Conservation (phyloP, 2,329 filamentous ascomycete species). For the Cercospora sp. region DNA sequence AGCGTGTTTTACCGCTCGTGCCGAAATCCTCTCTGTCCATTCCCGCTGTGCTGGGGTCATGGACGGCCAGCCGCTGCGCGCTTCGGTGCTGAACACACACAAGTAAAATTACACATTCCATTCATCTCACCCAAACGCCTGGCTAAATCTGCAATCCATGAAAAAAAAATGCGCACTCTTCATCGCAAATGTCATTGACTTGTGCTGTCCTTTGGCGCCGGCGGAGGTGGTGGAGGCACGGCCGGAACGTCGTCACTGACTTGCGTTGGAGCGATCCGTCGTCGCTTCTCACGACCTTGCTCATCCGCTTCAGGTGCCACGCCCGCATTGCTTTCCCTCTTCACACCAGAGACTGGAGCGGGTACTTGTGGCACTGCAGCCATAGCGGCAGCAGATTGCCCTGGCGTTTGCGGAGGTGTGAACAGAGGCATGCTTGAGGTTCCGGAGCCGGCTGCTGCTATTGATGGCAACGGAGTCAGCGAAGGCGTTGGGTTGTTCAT, state of each 20-base stretch:
- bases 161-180: background rate
- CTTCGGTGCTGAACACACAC: background rate
- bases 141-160: background rate
- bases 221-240: constrained; percentile 2
- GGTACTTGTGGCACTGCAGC: constrained; percentile 13
- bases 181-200: background rate
- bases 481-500: constrained; percentile 40
- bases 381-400: constrained; percentile 39
- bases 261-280: constrained; percentile 49
- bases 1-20: background rate
- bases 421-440: constrained; percentile 64
- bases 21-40: background rate
- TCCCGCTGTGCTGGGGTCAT: background rate
- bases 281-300: constrained; percentile 44
- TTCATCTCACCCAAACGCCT: background rate
- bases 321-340: constrained; percentile 35
- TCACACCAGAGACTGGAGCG: constrained; percentile 23
- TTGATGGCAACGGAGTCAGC: constrained; percentile 37
- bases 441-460: constrained; percentile 39
- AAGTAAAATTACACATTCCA: background rate
- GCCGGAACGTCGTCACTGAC: constrained; percentile 29
- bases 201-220: constrained; percentile 1
- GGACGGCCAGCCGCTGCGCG: background rate
- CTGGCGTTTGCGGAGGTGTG: constrained; percentile 87
- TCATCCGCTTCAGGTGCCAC: constrained; percentile 42